These are phyloP conservation scores for Cladosporium sp. DNA, from an alignment of 2,329 filamentous ascomycete genomes.

Conservation along the genomic window DNA sequence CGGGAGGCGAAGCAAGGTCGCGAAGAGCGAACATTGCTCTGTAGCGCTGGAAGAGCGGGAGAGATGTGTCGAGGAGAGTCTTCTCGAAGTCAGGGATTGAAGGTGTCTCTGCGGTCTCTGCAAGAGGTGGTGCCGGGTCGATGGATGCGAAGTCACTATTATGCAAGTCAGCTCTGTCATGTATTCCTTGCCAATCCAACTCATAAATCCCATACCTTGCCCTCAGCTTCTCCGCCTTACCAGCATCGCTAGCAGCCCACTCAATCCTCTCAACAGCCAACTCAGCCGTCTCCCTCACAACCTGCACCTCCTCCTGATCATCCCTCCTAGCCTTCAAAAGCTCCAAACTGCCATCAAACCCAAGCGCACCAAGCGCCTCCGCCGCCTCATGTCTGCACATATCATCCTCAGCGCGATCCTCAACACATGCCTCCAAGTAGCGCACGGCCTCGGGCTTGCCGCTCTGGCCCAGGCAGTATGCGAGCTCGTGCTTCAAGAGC, in stretches of 20 bases:
- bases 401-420: conserved; percentile 77
- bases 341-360: conserved; percentile 70
- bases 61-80: conserved; percentile 73
- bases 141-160: conserved; percentile 89
- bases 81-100: conserved; percentile 74
- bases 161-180: conserved; percentile 1
- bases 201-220: conserved; percentile 62
- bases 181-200: neutral
- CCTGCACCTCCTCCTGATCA: conserved; percentile 71
- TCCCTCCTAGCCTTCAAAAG: conserved; percentile 74
- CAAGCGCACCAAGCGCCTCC: conserved; percentile 87
- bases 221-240: conserved; percentile 73
- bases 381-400: conserved; percentile 98
- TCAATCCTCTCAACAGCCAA: conserved; percentile 92
- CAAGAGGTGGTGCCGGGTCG: conserved; percentile 87
- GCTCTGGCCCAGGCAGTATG: conserved; percentile 94
- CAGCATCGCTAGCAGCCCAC: conserved; percentile 79
- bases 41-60: conserved; percentile 88
- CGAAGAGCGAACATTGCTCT: conserved; percentile 97
- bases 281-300: conserved; percentile 93
- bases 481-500: conserved; percentile 91
- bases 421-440: conserved; percentile 71
- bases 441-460: conserved; percentile 73
- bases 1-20: conserved; percentile 89
- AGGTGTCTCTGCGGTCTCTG: conserved; percentile 60